Evolutionary conservation across 345 rosid species (phyloP).

Genomic region (Erodium maritimum): DNA sequence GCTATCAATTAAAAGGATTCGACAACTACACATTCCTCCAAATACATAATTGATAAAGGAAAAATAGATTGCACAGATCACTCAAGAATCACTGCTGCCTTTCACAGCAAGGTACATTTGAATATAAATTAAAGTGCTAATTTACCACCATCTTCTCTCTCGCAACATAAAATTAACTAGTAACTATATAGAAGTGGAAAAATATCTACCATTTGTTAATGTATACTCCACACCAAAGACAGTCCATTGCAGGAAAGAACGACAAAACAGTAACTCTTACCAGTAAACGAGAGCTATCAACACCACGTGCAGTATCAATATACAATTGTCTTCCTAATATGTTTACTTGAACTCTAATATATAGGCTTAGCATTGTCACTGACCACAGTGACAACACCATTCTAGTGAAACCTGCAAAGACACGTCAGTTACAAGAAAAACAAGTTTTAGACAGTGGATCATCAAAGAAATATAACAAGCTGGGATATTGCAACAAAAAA

Average conservation of each 20-base stretch:
- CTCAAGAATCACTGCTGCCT: too few relatives aligned
- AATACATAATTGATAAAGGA: too few relatives aligned
- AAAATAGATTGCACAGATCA: too few relatives aligned
- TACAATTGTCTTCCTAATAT: constrained; percentile 89
- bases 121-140: too few relatives aligned
- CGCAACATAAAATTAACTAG: neutral
- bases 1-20: too few relatives aligned
- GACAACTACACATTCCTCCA: too few relatives aligned
- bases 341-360: constrained; percentile 90
- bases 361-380: constrained; percentile 68
- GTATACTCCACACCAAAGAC: neutral
- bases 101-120: too few relatives aligned
- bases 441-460: neutral
- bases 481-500: too few relatives aligned
- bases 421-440: constrained; percentile 7
- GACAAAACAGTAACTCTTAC: constrained; percentile 33
- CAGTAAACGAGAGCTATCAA: constrained; percentile 43
- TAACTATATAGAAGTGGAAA: neutral
- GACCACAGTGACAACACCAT: constrained; percentile 77
- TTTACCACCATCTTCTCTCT: neutral
- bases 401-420: constrained; percentile 74
- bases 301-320: constrained; percentile 74
- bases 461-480: too few relatives aligned
- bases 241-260: neutral
- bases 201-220: neutral